These are phyloP conservation scores for Euryodendron excelsum DNA, from an alignment of 148 eudicot species.

Conservation along the genomic window DNA sequence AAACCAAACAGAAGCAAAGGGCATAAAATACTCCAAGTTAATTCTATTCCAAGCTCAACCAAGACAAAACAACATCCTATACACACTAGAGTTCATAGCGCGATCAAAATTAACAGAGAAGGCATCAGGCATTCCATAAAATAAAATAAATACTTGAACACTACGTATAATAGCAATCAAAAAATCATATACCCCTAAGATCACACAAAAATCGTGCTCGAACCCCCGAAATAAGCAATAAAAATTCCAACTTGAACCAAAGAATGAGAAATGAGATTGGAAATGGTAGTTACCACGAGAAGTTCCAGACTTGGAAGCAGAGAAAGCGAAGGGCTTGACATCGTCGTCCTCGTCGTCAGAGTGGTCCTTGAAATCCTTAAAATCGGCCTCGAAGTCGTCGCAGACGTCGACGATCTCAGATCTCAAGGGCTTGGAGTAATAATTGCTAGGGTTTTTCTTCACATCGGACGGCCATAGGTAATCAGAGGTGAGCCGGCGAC, in stretches of 20 bases:
- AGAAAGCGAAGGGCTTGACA: slow-evolving; percentile 40
- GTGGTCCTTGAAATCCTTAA: slow-evolving; percentile 53
- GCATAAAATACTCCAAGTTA: neutral
- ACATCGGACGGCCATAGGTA: slow-evolving; percentile 47
- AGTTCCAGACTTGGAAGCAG: slow-evolving; percentile 30
- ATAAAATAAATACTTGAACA: neutral
- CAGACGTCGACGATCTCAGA: slow-evolving; percentile 37
- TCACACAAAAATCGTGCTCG: neutral
- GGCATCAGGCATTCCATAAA: neutral
- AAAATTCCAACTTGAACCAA: neutral
- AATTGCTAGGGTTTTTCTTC: slow-evolving; percentile 22
- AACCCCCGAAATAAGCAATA: neutral
- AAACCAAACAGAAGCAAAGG: neutral
- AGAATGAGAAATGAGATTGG: neutral
- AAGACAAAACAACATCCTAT: no score
- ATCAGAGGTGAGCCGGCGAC: slow-evolving; percentile 49
- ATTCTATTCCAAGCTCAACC: neutral
- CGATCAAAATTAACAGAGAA: neutral
- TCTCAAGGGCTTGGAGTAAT: slow-evolving; percentile 55
- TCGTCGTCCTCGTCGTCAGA: slow-evolving; percentile 30
- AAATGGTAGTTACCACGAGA: slow-evolving; percentile 25
- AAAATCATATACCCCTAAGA: neutral
- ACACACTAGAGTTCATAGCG: no score
- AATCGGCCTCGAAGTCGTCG: slow-evolving; percentile 86
- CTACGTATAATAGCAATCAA: neutral